These are phyloP conservation scores for Bruguiera gymnorhiza DNA, from an alignment of 345 rosid genomes.

Conservation along the genomic window DNA sequence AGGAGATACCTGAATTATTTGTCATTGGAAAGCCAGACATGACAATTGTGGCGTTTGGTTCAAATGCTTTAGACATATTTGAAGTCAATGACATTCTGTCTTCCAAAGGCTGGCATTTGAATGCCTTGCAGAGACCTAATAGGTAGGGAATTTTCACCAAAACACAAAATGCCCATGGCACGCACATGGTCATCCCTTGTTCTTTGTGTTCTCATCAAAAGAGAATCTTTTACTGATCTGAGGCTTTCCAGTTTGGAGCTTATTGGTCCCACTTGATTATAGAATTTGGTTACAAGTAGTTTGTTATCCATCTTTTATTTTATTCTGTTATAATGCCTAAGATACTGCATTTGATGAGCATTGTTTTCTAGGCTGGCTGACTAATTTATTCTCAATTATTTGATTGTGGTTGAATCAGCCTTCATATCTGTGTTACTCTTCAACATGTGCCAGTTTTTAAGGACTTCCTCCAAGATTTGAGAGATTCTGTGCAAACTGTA, in stretches of 20 bases:
- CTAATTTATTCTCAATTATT: background rate
- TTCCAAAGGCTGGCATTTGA: conserved; percentile 93
- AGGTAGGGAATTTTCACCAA: conserved; percentile 38
- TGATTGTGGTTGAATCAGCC: conserved; percentile 42
- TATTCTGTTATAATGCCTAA: background rate
- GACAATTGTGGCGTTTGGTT: conserved; percentile 88
- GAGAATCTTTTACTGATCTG: background rate
- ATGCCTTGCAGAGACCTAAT: conserved; percentile 90
- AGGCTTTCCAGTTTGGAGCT: background rate
- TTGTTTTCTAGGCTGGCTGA: background rate
- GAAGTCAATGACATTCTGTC: conserved; percentile 90
- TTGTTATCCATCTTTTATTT: background rate
- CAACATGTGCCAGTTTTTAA: conserved; percentile 67
- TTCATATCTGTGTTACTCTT: conserved; percentile 84
- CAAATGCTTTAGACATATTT: conserved; percentile 64
- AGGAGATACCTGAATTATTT: conserved; percentile 67
- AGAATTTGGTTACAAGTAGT: background rate
- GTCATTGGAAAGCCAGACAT: conserved; percentile 82
- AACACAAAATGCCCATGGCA: background rate
- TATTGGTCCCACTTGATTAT: background rate
- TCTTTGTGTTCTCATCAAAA: background rate
- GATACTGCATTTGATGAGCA: background rate
- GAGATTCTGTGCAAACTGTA: conserved; percentile 69
- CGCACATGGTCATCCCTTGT: too few species aligned
- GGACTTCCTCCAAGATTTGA: conserved; percentile 63